Conservation (phyloP, 2,329 filamentous ascomycete genomes). For the Plectosphaerella plurivora region DNA sequence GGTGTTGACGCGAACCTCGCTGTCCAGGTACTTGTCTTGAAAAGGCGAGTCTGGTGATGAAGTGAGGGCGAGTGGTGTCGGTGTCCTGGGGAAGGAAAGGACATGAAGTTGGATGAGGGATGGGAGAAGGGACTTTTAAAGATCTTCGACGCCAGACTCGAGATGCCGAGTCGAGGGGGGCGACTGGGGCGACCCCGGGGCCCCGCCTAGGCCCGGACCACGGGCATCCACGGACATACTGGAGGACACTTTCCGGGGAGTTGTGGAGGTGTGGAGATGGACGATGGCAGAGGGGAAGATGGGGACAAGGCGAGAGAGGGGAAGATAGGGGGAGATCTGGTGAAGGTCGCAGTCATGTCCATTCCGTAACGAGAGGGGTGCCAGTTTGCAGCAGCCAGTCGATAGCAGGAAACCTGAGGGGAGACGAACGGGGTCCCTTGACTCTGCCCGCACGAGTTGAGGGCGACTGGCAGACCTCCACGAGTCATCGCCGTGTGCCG, state of each 20-base stretch:
- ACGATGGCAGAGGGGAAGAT: neutral
- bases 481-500: neutral
- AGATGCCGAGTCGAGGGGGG: neutral
- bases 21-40: neutral
- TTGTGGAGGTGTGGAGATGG: constrained; percentile 1
- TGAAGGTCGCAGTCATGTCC: neutral
- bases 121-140: constrained; percentile 2
- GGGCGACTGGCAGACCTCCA: neutral
- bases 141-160: neutral
- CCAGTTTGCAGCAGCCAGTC: neutral
- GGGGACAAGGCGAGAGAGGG: neutral
- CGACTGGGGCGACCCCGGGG: neutral
- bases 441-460: neutral
- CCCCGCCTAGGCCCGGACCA: neutral
- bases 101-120: neutral
- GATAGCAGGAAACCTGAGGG: neutral
- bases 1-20: constrained; percentile 7
- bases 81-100: neutral
- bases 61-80: neutral
- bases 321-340: neutral
- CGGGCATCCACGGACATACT: neutral
- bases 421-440: neutral
- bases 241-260: constrained; percentile 1
- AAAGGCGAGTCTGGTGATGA: neutral
- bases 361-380: neutral